Evolutionary conservation across 768 basidiomycete species (phyloP).

Genomic region (Lactarius pseudohatsudake): DNA sequence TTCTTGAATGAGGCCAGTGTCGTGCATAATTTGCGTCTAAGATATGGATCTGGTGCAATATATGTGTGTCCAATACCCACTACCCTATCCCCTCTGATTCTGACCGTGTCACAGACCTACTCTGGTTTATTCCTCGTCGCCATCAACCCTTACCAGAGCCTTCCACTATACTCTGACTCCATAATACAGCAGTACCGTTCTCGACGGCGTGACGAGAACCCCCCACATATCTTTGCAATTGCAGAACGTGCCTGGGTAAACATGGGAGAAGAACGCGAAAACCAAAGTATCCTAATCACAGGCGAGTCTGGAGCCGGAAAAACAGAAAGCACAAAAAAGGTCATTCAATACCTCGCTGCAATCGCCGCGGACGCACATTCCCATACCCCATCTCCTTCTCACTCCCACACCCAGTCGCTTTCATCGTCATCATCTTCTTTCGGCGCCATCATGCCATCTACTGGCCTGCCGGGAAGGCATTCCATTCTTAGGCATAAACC

Average conservation of each 20-base stretch:
- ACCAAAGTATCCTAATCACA: constrained; percentile 98
- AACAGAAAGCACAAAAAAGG: constrained; percentile 99
- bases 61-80: constrained; percentile 60
- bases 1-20: constrained; percentile 98
- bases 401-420: constrained; percentile 66
- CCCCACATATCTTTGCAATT: constrained; percentile 96
- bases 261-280: constrained; percentile 96
- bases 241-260: constrained; percentile 98
- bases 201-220: constrained; percentile 85
- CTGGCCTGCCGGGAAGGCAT: constrained; percentile 67
- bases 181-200: constrained; percentile 90
- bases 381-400: constrained; percentile 50
- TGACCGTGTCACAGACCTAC: constrained; percentile 62
- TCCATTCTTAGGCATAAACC: constrained; percentile 48
- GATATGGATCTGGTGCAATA: constrained; percentile 90
- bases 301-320: constrained; percentile 99
- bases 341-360: constrained; percentile 97
- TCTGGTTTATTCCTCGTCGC: constrained; percentile 97
- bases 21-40: constrained; percentile 91
- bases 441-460: constrained; percentile 54
- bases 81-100: constrained; percentile 8
- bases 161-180: constrained; percentile 88
- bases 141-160: constrained; percentile 92
- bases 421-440: constrained; percentile 49
- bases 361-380: constrained; percentile 83